Conservation (phyloP, 192 early-diverging fungal genomes). For the Podila clonocystis region DNA sequence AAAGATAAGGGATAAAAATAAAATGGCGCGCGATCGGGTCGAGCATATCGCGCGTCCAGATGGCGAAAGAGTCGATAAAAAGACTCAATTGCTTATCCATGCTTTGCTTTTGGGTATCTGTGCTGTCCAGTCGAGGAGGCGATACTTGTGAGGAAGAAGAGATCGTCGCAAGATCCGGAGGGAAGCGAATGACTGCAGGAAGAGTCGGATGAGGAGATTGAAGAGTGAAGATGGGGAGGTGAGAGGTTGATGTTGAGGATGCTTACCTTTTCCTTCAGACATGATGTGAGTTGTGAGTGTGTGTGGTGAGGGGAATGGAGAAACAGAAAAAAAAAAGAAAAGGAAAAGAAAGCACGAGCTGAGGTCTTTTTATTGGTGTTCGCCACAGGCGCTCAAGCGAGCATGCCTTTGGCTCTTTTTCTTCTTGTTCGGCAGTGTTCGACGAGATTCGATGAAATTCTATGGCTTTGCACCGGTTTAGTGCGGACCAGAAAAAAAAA, state of each 20-base stretch:
- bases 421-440: not conserved
- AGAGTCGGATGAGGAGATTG: too few species aligned
- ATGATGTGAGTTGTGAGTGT: constrained; percentile 31
- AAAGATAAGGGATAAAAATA: not conserved
- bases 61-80: too few species aligned
- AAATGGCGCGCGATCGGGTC: not conserved
- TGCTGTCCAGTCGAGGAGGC: too few species aligned
- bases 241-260: constrained; percentile 1
- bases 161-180: too few species aligned
- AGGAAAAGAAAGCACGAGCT: constrained; percentile 18
- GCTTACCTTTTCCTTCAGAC: constrained; percentile 55
- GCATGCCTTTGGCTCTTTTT: not conserved
- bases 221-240: not conserved
- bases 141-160: too few species aligned
- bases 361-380: not conserved
- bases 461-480: not conserved
- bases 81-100: too few species aligned
- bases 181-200: too few species aligned
- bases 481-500: not conserved
- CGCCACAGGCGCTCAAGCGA: not conserved
- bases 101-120: too few species aligned
- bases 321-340: constrained; percentile 12
- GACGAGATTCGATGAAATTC: constrained; percentile 1
- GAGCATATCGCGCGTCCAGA: too few species aligned
- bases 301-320: constrained; percentile 10